A percentile compares a stretch with the other conserved stretches of the same genome.
Evolutionary conservation across 192 early-diverging fungal species (phyloP).

Genomic region (Linnemannia exigua): DNA sequence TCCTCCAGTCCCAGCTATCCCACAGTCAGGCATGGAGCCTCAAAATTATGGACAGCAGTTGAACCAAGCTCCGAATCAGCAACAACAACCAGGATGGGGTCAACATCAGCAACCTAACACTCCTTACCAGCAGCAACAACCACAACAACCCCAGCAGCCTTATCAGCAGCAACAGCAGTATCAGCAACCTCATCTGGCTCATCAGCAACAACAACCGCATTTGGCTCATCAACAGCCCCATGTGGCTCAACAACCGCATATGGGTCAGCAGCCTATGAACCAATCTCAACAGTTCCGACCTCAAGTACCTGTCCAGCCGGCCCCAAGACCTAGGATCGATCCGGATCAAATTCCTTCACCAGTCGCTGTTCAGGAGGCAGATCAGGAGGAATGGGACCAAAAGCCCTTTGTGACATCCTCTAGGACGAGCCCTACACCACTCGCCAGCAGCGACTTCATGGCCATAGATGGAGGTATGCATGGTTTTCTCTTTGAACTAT

Average conservation of each 20-base stretch:
- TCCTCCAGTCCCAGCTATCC: conserved; percentile 13
- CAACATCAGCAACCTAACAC: conserved; percentile 13
- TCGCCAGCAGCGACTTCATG: conserved; percentile 83
- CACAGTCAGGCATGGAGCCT: conserved; percentile 16
- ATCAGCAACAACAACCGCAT: conserved; percentile 30
- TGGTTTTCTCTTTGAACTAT: background rate
- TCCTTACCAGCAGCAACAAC: conserved; percentile 18
- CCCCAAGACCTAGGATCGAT: conserved; percentile 82
- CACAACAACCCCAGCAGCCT: background rate
- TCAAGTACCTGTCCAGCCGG: conserved; percentile 36
- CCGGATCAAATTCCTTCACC: conserved; percentile 96
- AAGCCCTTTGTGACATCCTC: conserved; percentile 81
- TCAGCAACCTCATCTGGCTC: background rate
- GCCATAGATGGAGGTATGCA: conserved; percentile 87
- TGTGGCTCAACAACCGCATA: conserved; percentile 40
- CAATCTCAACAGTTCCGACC: conserved; percentile 38
- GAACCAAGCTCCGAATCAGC: conserved; percentile 1
- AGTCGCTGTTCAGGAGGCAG: conserved; percentile 83
- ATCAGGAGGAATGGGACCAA: conserved; percentile 80
- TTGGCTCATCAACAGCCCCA: conserved; percentile 38
- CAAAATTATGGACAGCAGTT: conserved; percentile 23
- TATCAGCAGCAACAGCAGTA: conserved; percentile 10
- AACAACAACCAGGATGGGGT: conserved; percentile 17
- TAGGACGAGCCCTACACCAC: conserved; percentile 75
- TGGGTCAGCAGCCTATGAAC: conserved; percentile 23